Conservation (phyloP, 2,329 filamentous ascomycete genomes). For the Penicillium sp. region DNA sequence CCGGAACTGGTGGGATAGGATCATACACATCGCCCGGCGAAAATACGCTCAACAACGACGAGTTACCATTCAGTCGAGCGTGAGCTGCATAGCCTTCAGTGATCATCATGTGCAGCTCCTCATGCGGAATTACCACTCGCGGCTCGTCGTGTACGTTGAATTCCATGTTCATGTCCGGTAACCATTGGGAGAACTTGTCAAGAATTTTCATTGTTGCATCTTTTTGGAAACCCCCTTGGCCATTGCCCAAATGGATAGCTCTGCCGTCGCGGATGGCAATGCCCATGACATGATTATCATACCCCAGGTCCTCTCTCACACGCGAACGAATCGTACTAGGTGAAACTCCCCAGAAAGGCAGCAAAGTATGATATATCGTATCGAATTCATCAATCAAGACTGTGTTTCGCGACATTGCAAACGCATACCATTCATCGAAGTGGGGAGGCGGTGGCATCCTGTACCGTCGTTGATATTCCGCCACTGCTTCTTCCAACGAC, state of each 20-base stretch:
- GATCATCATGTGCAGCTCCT: conserved; percentile 67
- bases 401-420: conserved; percentile 6
- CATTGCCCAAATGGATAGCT: conserved; percentile 31
- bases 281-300: conserved; percentile 9
- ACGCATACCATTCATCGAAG: conserved; percentile 15
- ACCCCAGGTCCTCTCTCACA: conserved; percentile 8
- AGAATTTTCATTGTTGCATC: conserved; percentile 70
- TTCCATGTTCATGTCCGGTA: conserved; percentile 86
- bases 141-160: conserved; percentile 89
- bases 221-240: conserved; percentile 45
- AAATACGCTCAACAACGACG: neutral
- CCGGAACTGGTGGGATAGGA: neutral
- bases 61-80: conserved; percentile 1
- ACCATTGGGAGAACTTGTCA: conserved; percentile 63
- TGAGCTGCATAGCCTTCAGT: conserved; percentile 27
- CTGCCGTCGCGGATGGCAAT: conserved; percentile 8
- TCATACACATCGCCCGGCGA: neutral
- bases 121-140: conserved; percentile 72
- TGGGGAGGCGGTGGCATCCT: conserved; percentile 13
- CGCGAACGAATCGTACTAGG: conserved; percentile 10
- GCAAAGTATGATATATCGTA: conserved; percentile 11
- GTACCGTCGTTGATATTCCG: conserved; percentile 15
- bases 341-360: conserved; percentile 15
- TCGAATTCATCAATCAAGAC: conserved; percentile 18
- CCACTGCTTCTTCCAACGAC: conserved; percentile 10